These are phyloP conservation scores for Colletotrichum acutatum DNA, from an alignment of 2,329 filamentous ascomycete genomes.

Conservation along the genomic window DNA sequence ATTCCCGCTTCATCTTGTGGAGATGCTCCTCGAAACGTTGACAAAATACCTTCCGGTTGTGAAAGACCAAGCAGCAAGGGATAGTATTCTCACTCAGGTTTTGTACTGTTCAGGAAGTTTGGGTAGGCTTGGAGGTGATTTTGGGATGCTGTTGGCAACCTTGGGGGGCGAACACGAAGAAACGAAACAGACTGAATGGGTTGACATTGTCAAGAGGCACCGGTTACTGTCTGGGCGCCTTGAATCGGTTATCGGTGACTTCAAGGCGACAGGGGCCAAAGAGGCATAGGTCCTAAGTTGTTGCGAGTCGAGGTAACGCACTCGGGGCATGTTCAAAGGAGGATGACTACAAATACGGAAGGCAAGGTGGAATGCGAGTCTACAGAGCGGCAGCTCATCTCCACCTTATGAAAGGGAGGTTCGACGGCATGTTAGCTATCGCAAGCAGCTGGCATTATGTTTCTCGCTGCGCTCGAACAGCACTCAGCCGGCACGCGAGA, in stretches of 20 bases:
- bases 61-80: conserved; percentile 80
- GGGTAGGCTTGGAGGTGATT: conserved; percentile 90
- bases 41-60: conserved; percentile 83
- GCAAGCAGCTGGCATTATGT: not conserved
- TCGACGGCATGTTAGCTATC: not conserved
- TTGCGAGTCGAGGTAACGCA: not conserved
- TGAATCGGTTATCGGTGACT: conserved; percentile 73
- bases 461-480: not conserved
- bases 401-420: not conserved
- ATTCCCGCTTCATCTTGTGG: conserved; percentile 85
- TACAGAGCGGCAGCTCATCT: not conserved
- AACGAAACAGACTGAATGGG: conserved; percentile 72
- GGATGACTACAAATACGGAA: not conserved
- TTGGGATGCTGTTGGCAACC: conserved; percentile 85
- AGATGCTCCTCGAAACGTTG: conserved; percentile 82
- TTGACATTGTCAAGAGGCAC: conserved; percentile 89
- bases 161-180: conserved; percentile 45
- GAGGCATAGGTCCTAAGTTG: conserved; percentile 24
- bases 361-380: not conserved
- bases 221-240: conserved; percentile 83
- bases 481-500: not conserved
- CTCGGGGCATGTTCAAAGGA: not conserved
- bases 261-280: conserved; percentile 44
- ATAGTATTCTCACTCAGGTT: conserved; percentile 91
- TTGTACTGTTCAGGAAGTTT: conserved; percentile 93